Evolutionary conservation across 768 basidiomycete genomes (phyloP).

Genomic region (Gautieria morchelliformis): DNA sequence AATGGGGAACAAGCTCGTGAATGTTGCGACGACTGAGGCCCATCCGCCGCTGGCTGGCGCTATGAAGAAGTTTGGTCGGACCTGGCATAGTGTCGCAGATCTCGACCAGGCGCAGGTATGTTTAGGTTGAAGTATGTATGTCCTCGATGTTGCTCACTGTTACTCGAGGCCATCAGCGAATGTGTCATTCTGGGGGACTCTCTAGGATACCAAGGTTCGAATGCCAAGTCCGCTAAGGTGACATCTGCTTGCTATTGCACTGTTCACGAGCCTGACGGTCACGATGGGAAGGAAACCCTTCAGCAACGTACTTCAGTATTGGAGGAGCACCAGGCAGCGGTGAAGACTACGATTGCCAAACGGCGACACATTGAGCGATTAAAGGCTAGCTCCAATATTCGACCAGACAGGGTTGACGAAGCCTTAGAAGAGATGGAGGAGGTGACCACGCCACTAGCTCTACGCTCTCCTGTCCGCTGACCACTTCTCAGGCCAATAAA

Average conservation of each 20-base stretch:
- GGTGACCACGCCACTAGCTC: constrained; percentile 31
- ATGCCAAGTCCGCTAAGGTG: constrained; percentile 87
- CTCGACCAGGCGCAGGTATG: constrained; percentile 72
- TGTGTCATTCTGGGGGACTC: constrained; percentile 95
- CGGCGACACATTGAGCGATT: constrained; percentile 83
- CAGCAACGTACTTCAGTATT: constrained; percentile 82
- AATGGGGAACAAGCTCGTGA: constrained; percentile 88
- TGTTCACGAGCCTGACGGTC: neutral
- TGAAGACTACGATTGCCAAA: constrained; percentile 89
- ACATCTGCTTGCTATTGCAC: neutral
- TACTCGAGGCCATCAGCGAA: constrained; percentile 68
- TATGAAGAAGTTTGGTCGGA: constrained; percentile 75
- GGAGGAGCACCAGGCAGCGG: constrained; percentile 90
- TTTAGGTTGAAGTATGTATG: neutral
- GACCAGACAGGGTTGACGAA: constrained; percentile 79
- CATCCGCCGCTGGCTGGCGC: constrained; percentile 80
- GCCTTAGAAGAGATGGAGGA: constrained; percentile 90
- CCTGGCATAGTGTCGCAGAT: constrained; percentile 81
- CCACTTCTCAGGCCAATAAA: constrained; percentile 61
- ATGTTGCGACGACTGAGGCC: constrained; percentile 80
- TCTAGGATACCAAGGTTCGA: constrained; percentile 91
- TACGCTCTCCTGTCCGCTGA: neutral
- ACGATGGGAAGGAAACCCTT: constrained; percentile 53
- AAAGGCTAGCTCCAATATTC: constrained; percentile 78
- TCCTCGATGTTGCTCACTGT: constrained; percentile 17